phyloP scores from a whole-genome alignment of 169 alveolate species.

The Eimeria necatrix region DNA sequence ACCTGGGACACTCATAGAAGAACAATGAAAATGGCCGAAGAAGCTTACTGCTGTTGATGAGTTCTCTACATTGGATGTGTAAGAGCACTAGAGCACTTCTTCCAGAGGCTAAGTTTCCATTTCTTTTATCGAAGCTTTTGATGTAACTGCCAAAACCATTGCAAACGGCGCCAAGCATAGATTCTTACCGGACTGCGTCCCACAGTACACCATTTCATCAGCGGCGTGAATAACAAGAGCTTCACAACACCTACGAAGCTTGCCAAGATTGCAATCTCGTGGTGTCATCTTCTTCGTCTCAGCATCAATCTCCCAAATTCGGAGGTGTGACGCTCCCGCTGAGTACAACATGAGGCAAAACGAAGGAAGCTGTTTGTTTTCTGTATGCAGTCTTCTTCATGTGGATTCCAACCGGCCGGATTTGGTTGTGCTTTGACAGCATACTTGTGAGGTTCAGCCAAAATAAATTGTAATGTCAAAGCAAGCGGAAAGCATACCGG shows the following conservation, averaged over 20 bases:
- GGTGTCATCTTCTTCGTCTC: constrained; percentile 85
- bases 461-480: background rate
- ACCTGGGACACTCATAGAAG: constrained; percentile 39
- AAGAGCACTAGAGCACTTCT: background rate
- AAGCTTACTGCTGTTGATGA: background rate
- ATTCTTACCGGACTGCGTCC: constrained; percentile 94
- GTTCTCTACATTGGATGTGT: background rate
- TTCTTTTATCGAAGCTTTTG: too few relatives aligned
- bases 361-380: too few relatives aligned
- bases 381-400: background rate
- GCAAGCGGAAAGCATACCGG: constrained; percentile 77
- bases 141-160: too few relatives aligned
- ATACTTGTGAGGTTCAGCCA: background rate
- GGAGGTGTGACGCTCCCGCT: constrained; percentile 91
- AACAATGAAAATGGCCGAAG: background rate
- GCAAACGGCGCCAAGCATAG: too few relatives aligned
- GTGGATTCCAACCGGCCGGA: background rate
- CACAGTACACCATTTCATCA: constrained; percentile 92
- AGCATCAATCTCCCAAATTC: constrained; percentile 87
- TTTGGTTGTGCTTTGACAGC: background rate
- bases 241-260: constrained; percentile 88
- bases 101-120: background rate
- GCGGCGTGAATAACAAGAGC: constrained; percentile 89
- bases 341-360: background rate
- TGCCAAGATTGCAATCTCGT: constrained; percentile 85